A percentile compares a stretch with the other conserved stretches of the same genome.
These are phyloP conservation scores for Crithidia bombi DNA, from an alignment of 208 protist genomes.

Conservation along the genomic window DNA sequence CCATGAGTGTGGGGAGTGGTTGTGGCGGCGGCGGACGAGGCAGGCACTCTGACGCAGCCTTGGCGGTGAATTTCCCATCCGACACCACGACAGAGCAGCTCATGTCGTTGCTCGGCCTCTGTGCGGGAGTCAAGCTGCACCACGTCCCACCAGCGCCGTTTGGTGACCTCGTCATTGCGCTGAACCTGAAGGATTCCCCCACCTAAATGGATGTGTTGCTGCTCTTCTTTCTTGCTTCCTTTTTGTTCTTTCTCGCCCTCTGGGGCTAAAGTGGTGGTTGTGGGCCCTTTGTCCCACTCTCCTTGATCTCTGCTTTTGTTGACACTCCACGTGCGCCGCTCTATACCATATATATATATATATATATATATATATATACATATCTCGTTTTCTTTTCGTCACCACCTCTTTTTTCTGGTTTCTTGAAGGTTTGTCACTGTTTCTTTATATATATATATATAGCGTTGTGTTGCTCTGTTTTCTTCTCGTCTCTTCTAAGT, in stretches of 20 bases:
- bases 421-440: too few relatives aligned
- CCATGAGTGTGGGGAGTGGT: background rate
- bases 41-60: background rate
- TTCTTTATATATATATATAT: too few relatives aligned
- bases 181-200: constrained; percentile 29
- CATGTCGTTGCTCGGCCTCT: constrained; percentile 30
- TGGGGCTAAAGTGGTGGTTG: too few relatives aligned
- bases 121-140: constrained; percentile 33
- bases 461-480: too few relatives aligned
- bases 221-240: background rate
- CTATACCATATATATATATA: too few relatives aligned
- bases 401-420: too few relatives aligned
- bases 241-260: background rate
- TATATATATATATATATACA: too few relatives aligned
- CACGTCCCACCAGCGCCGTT: constrained; percentile 29
- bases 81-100: constrained; percentile 23
- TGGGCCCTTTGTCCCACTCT: background rate
- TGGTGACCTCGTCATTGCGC: constrained; percentile 32
- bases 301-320: background rate
- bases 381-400: background rate
- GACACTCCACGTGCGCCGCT: background rate
- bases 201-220: background rate
- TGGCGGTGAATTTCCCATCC: background rate
- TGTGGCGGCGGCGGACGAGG: background rate
- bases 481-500: too few relatives aligned